Evolutionary conservation across 371 early-diverging fungal species (phyloP).

Genomic region (Mucor saturninus): DNA sequence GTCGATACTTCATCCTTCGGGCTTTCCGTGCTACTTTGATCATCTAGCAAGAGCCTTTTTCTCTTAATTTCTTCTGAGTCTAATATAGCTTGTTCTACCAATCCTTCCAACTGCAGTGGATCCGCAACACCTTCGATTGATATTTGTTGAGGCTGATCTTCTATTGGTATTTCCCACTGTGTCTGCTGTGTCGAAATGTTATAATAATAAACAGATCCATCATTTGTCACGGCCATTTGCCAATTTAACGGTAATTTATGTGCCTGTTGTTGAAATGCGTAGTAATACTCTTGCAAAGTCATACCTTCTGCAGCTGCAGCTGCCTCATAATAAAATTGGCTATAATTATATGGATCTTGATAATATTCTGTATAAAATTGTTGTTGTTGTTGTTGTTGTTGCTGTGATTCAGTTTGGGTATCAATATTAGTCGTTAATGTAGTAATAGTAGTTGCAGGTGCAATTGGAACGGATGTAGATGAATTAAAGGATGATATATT

Average conservation of each 20-base stretch:
- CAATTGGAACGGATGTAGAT: conserved; percentile 7
- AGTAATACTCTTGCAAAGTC: conserved; percentile 10
- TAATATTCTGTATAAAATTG: conserved; percentile 12
- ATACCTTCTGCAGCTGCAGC: conserved; percentile 10
- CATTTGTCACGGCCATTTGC: conserved; percentile 38
- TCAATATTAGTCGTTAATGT: conserved; percentile 6
- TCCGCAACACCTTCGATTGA: conserved; percentile 24
- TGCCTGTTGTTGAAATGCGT: conserved; percentile 4
- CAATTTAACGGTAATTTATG: conserved; percentile 32
- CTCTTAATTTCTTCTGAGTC: conserved; percentile 25
- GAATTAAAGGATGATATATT: conserved; percentile 15
- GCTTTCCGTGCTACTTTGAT: conserved; percentile 1
- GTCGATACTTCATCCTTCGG: conserved; percentile 22
- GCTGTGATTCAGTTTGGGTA: not conserved
- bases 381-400: conserved; percentile 6
- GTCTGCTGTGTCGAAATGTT: conserved; percentile 43
- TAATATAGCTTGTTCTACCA: conserved; percentile 30
- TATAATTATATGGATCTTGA: conserved; percentile 15
- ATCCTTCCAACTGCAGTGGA: conserved; percentile 22
- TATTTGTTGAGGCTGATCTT: conserved; percentile 1
- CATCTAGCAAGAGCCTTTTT: not conserved
- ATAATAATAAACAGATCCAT: conserved; percentile 49
- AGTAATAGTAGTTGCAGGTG: conserved; percentile 3
- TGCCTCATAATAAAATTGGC: conserved; percentile 14
- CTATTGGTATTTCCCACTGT: conserved; percentile 51